Conservation (phyloP, 2,329 filamentous ascomycete species). For the Aspergillus arachidicola region DNA sequence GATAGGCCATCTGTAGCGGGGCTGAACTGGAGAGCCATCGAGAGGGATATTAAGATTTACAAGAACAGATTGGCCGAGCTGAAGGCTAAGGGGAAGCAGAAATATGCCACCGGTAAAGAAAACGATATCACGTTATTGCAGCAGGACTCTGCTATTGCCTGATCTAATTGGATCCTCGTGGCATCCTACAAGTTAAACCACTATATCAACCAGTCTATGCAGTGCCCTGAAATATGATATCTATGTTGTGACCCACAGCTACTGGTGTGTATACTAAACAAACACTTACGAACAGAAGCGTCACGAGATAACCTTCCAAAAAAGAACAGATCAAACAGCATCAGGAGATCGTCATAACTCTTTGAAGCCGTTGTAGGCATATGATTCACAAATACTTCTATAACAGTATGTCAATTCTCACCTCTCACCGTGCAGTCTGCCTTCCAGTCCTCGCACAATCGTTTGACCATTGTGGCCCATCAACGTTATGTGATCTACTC, state of each 20-base stretch:
- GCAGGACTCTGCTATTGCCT: background rate
- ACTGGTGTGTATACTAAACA: background rate
- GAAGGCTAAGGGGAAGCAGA: conserved; percentile 1
- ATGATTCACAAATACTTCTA: background rate
- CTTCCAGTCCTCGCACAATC: too few relatives aligned
- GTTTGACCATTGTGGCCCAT: too few relatives aligned
- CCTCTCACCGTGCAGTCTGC: too few relatives aligned
- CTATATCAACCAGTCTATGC: too few relatives aligned
- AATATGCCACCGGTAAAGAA: background rate
- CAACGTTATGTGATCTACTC: too few relatives aligned
- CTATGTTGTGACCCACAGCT: background rate
- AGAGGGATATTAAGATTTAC: conserved; percentile 14
- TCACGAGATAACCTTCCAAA: too few relatives aligned
- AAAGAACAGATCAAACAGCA: too few relatives aligned
- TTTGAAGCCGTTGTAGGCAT: background rate
- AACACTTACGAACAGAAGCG: background rate
- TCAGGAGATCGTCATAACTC: background rate
- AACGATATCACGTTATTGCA: background rate
- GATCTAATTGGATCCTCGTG: background rate
- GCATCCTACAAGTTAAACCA: background rate
- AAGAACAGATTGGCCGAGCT: background rate
- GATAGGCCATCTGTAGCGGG: conserved; percentile 22
- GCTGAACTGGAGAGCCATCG: conserved; percentile 26
- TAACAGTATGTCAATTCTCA: too few relatives aligned
- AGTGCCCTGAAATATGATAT: background rate